phyloP scores from a whole-genome alignment of 2,329 filamentous ascomycete species.

The Xylaria sp. region DNA sequence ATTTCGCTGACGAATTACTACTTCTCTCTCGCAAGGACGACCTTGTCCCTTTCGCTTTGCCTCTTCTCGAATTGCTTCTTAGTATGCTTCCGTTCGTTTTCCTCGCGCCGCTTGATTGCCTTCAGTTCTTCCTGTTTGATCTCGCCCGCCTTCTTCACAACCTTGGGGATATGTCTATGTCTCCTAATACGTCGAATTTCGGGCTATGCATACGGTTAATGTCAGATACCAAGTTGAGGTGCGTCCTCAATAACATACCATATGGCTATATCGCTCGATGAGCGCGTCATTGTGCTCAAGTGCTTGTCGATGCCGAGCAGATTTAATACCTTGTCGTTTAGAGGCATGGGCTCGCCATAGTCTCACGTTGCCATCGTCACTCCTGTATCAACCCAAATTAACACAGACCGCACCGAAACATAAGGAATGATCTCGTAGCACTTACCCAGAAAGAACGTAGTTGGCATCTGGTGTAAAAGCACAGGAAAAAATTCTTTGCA shows the following conservation, averaged over 20 bases:
- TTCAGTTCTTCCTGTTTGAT: constrained; percentile 92
- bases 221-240: neutral
- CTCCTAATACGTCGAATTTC: constrained; percentile 91
- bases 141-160: constrained; percentile 94
- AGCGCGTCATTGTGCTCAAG: constrained; percentile 92
- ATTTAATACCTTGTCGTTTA: constrained; percentile 84
- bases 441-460: constrained; percentile 92
- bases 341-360: constrained; percentile 92
- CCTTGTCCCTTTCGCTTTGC: constrained; percentile 89
- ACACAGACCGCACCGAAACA: neutral
- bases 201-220: constrained; percentile 58
- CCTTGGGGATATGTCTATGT: constrained; percentile 90
- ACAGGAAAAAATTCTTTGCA: constrained; percentile 81
- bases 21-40: constrained; percentile 77
- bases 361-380: constrained; percentile 81
- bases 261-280: constrained; percentile 86
- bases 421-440: constrained; percentile 65
- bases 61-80: constrained; percentile 82
- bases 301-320: constrained; percentile 83
- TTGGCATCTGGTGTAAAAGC: constrained; percentile 89
- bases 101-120: constrained; percentile 88
- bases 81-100: constrained; percentile 93
- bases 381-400: constrained; percentile 25
- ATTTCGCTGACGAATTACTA: constrained; percentile 47
- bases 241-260: constrained; percentile 59